These are phyloP conservation scores for Globisporangium parvum DNA, from an alignment of 352 stramenopile genomes.

Conservation along the genomic window DNA sequence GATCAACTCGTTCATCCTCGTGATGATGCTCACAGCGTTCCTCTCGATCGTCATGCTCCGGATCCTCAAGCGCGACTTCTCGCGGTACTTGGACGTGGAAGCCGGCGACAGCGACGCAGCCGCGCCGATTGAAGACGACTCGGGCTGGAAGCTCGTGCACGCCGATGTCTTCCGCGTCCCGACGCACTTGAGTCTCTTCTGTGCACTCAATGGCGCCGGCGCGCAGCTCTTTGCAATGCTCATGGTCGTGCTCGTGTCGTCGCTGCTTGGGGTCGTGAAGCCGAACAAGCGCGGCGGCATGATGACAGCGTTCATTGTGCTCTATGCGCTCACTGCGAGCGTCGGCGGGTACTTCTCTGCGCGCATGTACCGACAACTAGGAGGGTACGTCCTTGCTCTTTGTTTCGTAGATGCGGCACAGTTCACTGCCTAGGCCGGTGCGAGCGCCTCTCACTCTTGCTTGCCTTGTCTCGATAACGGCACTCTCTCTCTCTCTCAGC, in stretches of 20 bases:
- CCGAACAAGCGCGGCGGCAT: constrained; percentile 91
- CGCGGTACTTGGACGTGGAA: constrained; percentile 95
- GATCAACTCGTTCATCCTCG: constrained; percentile 98
- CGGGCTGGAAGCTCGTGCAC: constrained; percentile 99
- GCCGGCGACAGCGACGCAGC: constrained; percentile 78
- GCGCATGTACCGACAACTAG: constrained; percentile 93
- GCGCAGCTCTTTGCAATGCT: constrained; percentile 94
- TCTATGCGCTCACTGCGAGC: constrained; percentile 93
- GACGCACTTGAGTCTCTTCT: constrained; percentile 88
- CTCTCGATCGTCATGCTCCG: constrained; percentile 96
- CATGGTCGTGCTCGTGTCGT: constrained; percentile 88
- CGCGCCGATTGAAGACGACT: constrained; percentile 88
- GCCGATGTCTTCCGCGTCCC: constrained; percentile 98
- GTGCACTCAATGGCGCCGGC: constrained; percentile 88
- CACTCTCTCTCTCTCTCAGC: background rate
- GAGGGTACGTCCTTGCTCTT: constrained; percentile 10
- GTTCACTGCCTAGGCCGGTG: too few species aligned
- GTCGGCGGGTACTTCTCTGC: constrained; percentile 92
- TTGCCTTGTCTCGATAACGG: too few species aligned
- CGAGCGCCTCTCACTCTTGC: too few species aligned
- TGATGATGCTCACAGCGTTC: constrained; percentile 96
- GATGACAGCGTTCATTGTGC: constrained; percentile 90
- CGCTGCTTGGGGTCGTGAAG: constrained; percentile 89
- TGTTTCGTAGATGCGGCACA: too few species aligned
- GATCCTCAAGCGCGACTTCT: constrained; percentile 98